Percentiles rank a stretch among this genome's conserved stretches.
These are phyloP conservation scores for Tricholoma matsutake DNA, from an alignment of 768 basidiomycete species.

Conservation along the genomic window DNA sequence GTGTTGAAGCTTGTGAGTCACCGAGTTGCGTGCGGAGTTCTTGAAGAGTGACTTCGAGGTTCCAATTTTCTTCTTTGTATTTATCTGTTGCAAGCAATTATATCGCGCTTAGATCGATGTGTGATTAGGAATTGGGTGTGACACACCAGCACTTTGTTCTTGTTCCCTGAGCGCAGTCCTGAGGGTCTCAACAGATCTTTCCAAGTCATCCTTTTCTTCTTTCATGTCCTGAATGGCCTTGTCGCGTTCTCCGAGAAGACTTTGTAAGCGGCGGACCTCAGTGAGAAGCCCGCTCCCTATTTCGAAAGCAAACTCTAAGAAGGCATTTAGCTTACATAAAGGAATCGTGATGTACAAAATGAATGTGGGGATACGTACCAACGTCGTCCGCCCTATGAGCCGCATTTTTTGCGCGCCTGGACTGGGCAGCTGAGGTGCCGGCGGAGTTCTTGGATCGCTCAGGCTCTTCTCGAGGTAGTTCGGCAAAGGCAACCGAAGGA, in stretches of 20 bases:
- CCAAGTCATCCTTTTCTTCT: constrained; percentile 89
- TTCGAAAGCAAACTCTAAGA: constrained; percentile 92
- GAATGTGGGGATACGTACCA: constrained; percentile 46
- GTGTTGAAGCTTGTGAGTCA: constrained; percentile 60
- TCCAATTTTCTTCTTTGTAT: constrained; percentile 99
- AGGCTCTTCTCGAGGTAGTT: constrained; percentile 56
- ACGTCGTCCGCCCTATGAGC: constrained; percentile 88
- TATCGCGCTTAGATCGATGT: constrained; percentile 7
- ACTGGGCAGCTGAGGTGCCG: constrained; percentile 79
- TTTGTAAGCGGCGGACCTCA: constrained; percentile 90
- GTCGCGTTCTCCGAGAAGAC: constrained; percentile 87
- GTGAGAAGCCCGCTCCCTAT: constrained; percentile 90
- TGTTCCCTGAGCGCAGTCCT: constrained; percentile 72
- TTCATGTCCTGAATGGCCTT: constrained; percentile 89
- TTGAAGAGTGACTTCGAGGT: constrained; percentile 90
- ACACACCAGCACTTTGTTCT: constrained; percentile 75
- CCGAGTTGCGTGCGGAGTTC: constrained; percentile 72
- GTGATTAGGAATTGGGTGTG: constrained; percentile 4
- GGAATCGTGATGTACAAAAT: constrained; percentile 9
- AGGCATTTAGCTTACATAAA: constrained; percentile 15
- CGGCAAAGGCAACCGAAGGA: constrained; percentile 41
- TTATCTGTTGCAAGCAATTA: constrained; percentile 54
- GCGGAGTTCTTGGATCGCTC: constrained; percentile 60
- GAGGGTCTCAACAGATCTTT: constrained; percentile 73
- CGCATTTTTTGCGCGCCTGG: constrained; percentile 87